These are phyloP conservation scores for Globisporangium cylindrosporum DNA, from an alignment of 352 stramenopile species.

Conservation along the genomic window DNA sequence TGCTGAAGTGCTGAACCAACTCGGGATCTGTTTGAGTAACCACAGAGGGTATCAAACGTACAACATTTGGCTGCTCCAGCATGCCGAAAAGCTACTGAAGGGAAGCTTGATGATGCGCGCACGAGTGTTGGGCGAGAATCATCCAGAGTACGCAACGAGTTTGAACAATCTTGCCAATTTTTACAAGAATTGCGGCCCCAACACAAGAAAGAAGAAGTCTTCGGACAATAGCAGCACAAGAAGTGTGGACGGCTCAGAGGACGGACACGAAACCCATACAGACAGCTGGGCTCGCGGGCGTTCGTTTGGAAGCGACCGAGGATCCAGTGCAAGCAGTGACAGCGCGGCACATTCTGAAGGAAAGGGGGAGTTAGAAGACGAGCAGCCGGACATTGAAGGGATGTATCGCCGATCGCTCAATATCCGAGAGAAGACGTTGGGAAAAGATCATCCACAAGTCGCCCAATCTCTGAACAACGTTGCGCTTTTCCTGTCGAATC, in stretches of 20 bases:
- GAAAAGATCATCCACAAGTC: slow-evolving; percentile 71
- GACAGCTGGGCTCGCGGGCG: slow-evolving; percentile 1
- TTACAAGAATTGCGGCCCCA: slow-evolving; percentile 61
- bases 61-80: slow-evolving; percentile 75
- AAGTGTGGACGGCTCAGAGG: slow-evolving; percentile 19
- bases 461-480: slow-evolving; percentile 82
- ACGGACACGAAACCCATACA: slow-evolving; percentile 7
- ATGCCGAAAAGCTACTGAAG: slow-evolving; percentile 70
- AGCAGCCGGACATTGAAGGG: slow-evolving; percentile 50
- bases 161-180: slow-evolving; percentile 86
- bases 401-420: slow-evolving; percentile 78
- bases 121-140: slow-evolving; percentile 65
- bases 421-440: slow-evolving; percentile 67
- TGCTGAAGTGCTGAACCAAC: slow-evolving; percentile 76
- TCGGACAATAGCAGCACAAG: slow-evolving; percentile 7
- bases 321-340: slow-evolving; percentile 17
- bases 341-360: slow-evolving; percentile 3
- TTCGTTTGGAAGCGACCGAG: slow-evolving; percentile 13
- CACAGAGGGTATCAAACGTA: slow-evolving; percentile 65
- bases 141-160: slow-evolving; percentile 79
- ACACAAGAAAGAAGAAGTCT: slow-evolving; percentile 15
- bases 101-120: slow-evolving; percentile 65
- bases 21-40: slow-evolving; percentile 77
- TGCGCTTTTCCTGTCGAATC: slow-evolving; percentile 64
- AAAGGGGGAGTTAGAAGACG: slow-evolving; percentile 4